Percentiles rank a stretch among this genome's conserved stretches.
Evolutionary conservation across 345 rosid species (phyloP).

Genomic region (Citrus reticulata): DNA sequence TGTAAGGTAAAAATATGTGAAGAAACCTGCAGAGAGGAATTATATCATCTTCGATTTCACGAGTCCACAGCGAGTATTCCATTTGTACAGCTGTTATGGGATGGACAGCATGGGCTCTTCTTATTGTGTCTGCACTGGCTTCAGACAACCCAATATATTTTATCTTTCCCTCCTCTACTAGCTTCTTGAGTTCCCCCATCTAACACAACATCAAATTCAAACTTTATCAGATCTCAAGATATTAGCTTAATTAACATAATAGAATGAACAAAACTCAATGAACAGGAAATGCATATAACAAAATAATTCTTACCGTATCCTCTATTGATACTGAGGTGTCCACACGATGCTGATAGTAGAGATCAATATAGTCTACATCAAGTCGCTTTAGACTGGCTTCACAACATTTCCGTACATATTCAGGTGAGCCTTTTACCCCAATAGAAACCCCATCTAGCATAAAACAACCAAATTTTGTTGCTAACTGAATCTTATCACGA

Average conservation of each 20-base stretch:
- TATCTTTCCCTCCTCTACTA: slow-evolving; percentile 41
- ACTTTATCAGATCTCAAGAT: neutral
- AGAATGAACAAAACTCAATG: neutral
- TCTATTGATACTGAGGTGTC: slow-evolving; percentile 55
- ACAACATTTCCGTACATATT: slow-evolving; percentile 45
- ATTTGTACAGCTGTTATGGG: slow-evolving; percentile 44
- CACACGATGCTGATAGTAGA: slow-evolving; percentile 51
- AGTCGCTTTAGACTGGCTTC: slow-evolving; percentile 50
- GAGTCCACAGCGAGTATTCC: slow-evolving; percentile 44
- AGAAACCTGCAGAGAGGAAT: slow-evolving; percentile 45
- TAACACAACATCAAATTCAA: neutral
- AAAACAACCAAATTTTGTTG: slow-evolving; percentile 44
- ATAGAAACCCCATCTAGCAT: slow-evolving; percentile 8
- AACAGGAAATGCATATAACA: neutral
- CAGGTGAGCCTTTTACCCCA: slow-evolving; percentile 36
- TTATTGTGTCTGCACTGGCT: slow-evolving; percentile 39
- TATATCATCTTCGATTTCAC: slow-evolving; percentile 47
- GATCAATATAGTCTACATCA: slow-evolving; percentile 49
- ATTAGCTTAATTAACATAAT: neutral
- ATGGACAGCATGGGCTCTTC: slow-evolving; percentile 47
- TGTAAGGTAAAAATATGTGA: neutral
- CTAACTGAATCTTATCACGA: slow-evolving; percentile 43
- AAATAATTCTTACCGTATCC: slow-evolving; percentile 31
- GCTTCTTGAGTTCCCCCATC: slow-evolving; percentile 40
- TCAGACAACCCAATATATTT: slow-evolving; percentile 49